phyloP scores from a whole-genome alignment of 2,329 filamentous ascomycete species.

The Hymenoscyphus fructigenus region DNA sequence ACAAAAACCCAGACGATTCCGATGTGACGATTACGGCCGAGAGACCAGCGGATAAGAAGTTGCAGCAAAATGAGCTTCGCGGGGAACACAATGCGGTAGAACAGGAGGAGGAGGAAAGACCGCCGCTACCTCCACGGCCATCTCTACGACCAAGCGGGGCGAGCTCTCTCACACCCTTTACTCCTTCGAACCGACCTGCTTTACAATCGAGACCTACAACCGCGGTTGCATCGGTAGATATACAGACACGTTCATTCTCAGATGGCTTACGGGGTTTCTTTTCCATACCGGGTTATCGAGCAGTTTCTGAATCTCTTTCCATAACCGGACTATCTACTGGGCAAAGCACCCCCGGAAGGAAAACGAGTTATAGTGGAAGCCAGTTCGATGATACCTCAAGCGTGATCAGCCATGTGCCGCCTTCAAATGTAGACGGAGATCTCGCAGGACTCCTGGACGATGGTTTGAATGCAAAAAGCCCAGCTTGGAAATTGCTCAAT shows the following conservation, averaged over 20 bases:
- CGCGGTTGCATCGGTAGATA: slow-evolving; percentile 77
- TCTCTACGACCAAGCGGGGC: slow-evolving; percentile 32
- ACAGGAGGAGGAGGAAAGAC: slow-evolving; percentile 37
- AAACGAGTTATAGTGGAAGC: slow-evolving; percentile 42
- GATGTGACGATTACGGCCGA: slow-evolving; percentile 4
- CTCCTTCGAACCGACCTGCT: slow-evolving; percentile 36
- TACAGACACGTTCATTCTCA: slow-evolving; percentile 72
- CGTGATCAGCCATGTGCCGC: slow-evolving; percentile 49
- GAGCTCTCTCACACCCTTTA: slow-evolving; percentile 22
- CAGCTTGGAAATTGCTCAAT: slow-evolving; percentile 67
- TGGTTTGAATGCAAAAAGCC: slow-evolving; percentile 63
- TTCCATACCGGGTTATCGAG: slow-evolving; percentile 40
- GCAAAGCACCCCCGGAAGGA: slow-evolving; percentile 30
- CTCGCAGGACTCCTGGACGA: slow-evolving; percentile 80
- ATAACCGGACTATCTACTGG: slow-evolving; percentile 27
- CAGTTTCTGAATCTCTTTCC: slow-evolving; percentile 33
- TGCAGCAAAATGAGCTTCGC: neutral
- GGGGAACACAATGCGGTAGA: neutral
- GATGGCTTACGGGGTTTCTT: slow-evolving; percentile 69
- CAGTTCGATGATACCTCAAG: slow-evolving; percentile 51
- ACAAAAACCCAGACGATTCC: slow-evolving; percentile 5
- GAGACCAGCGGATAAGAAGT: neutral
- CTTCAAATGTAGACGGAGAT: slow-evolving; percentile 59
- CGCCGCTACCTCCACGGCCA: slow-evolving; percentile 47
- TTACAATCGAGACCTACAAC: slow-evolving; percentile 73